Evolutionary conservation across 306 rosid genomes (phyloP), one percentile per base, ranked within the genome.

Genomic region (Leucaena leucocephala): DNA sequence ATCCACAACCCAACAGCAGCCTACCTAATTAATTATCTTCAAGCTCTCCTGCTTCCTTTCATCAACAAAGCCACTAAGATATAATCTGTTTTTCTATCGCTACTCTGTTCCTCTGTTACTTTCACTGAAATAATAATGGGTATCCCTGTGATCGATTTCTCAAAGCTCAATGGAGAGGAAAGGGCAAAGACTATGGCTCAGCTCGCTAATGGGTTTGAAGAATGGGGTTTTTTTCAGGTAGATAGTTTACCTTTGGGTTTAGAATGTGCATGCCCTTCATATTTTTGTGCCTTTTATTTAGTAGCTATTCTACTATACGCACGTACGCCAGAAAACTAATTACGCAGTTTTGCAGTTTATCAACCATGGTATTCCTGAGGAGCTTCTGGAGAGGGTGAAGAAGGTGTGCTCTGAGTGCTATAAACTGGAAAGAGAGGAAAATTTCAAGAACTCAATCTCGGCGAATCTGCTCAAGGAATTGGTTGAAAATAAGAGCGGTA

Each of bases 141-240:
- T 39, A 81, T 94, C 67, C 98, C 98, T 35, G 97, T 94, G 40
- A 92, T 94, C 80, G 98, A 94, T 85, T 91, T 94, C 90, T 92
- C 98, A 46, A 94, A 89, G 74, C 91, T 94, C 64, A 59, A 86
- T 71, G 94, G 97, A 7, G 94, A 87, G 80, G 90, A 88, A 73
- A 92, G 95, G 73, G 90, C 91, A 76, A 76, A 86, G 33, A 91
- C 95, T 27, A 68, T 92, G 97, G 92, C 93, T 7, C 87, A 79
- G 74, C 84, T 92, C 10, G 94, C 91, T n/a, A 89, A 89, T 80
- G 97, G 97, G 17, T 94, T 92, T 77, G 97, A 94, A 82, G 97
- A 92, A 68, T 94, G 97, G 98, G 98, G 98, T 17, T 94, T 92
- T 88, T 94, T 94, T 78, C 98, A 92, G 97, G 98, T 89, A 87